phyloP scores from a whole-genome alignment of 2,329 filamentous ascomycete species.

The Phoma herbarum region DNA sequence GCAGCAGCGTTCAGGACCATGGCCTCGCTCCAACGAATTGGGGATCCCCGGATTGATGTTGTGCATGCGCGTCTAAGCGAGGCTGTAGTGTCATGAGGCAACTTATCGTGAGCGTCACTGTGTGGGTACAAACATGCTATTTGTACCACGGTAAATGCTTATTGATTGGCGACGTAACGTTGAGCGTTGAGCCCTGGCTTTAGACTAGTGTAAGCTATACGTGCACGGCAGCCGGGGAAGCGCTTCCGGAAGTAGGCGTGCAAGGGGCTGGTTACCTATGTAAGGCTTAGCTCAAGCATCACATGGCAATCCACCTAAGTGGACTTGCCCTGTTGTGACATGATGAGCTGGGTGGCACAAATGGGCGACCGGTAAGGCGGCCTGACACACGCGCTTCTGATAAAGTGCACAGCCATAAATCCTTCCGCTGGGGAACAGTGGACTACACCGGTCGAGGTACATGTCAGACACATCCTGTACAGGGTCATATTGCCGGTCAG shows the following conservation, averaged over 20 bases:
- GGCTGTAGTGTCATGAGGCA: conserved; percentile 10
- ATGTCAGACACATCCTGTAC: conserved; percentile 6
- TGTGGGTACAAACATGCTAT: conserved; percentile 20
- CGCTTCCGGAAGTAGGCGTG: conserved; percentile 24
- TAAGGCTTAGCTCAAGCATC: conserved; percentile 18
- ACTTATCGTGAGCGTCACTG: conserved; percentile 14
- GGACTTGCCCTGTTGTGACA: conserved; percentile 13
- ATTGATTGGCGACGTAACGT: conserved; percentile 28
- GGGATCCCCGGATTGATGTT: conserved; percentile 22
- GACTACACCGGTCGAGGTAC: background rate
- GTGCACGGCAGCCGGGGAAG: conserved; percentile 28
- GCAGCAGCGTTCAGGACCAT: conserved; percentile 11
- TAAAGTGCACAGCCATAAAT: background rate
- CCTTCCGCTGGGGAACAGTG: background rate
- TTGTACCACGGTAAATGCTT: conserved; percentile 14
- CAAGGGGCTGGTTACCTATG: conserved; percentile 1
- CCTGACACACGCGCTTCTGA: conserved; percentile 16
- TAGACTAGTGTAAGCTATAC: conserved; percentile 21
- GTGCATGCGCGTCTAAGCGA: conserved; percentile 30
- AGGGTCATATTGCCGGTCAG: background rate
- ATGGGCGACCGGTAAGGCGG: conserved; percentile 5
- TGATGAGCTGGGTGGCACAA: conserved; percentile 13
- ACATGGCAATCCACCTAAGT: conserved; percentile 15
- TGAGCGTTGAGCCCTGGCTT: conserved; percentile 23
- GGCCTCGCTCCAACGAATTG: conserved; percentile 8